Evolutionary conservation across 805 yeast species (phyloP).

Genomic region (Barnettozyma salicaria): DNA sequence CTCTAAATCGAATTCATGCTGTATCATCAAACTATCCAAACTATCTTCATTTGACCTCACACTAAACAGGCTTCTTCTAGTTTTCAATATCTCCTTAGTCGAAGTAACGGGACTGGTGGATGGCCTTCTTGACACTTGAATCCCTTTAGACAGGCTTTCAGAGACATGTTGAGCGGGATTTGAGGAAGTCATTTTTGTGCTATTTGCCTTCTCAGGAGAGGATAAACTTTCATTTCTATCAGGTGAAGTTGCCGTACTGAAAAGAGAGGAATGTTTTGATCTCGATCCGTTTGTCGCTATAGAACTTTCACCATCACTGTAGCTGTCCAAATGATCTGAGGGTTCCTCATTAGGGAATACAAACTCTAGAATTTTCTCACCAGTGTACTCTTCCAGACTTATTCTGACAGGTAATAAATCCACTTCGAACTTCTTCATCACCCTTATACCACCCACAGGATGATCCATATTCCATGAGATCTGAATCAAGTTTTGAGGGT

Average conservation of each 20-base stretch:
- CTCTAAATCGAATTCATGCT: neutral
- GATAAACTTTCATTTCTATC: no score
- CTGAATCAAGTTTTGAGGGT: conserved; percentile 32
- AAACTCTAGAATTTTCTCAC: conserved; percentile 57
- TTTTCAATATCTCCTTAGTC: neutral
- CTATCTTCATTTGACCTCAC: conserved; percentile 11
- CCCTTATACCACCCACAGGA: conserved; percentile 89
- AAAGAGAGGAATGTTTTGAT: no score
- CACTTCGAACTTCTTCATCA: conserved; percentile 59
- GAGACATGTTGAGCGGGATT: no score
- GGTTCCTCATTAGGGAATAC: conserved; percentile 51
- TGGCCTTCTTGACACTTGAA: neutral
- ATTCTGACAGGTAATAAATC: conserved; percentile 60
- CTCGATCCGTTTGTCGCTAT: conserved; percentile 6
- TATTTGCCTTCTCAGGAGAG: neutral
- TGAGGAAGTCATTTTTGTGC: no score
- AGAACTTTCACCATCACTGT: conserved; percentile 12
- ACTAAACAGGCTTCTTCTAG: conserved; percentile 12
- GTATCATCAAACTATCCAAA: conserved; percentile 10
- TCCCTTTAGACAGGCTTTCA: no score
- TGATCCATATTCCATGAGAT: conserved; percentile 73
- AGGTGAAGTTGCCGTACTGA: no score
- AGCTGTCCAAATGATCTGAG: conserved; percentile 1
- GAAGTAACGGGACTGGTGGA: neutral
- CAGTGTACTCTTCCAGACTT: conserved; percentile 67